Base-by-base conservation (phyloP, 805 yeast genomes). In the Kazachstania viticola region DNA sequence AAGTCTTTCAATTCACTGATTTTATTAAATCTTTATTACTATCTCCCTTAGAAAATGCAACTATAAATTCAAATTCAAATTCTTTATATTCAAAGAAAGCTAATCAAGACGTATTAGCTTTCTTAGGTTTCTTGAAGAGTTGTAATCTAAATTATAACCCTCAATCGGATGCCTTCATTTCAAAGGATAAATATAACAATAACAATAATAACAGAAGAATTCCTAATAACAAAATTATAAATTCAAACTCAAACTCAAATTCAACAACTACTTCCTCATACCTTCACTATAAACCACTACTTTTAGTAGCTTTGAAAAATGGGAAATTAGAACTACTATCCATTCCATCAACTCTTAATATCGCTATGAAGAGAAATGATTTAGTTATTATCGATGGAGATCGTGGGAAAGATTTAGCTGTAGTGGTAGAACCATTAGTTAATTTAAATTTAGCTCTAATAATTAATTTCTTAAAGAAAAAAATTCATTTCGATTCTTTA, bases 311-410 rank as follows among this genome's bases (percentile, higher is more conserved):
- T 13, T 66, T 74, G 43, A 75, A 75, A 40, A 69, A 74, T 34
- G 80, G 81, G 13, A 74, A 77, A 51, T 63, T 77, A 44, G 93
- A 80, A 53, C 66, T 80, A 21, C 62, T 79, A 27, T 74, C 83
- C 3, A 72, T 74, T 23, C 80, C 85, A 4, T 69, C 69, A 40
- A 72, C 70, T 44, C 71, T 84, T 12, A 79, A 78, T 45, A 58
- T 80, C 30, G 56, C 57, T 32, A 61, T 79, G 40, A 67, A 64
- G 41, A 63, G 69, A 27, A 63, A 69, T 34, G 91, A 80, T 54
- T 64, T 80, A 48, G 79, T 80, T 8, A 72, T 80, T 14, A 78
- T 79, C 35, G 93, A 80, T 58, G 93, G 91, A 32, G 93, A 80
- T 51, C 64, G 93, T 39, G 93, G 93, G 17, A 79, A 78, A 45